Evolutionary conservation across 2,329 filamentous ascomycete genomes (phyloP).

Genomic region (Calonectria pteridis): DNA sequence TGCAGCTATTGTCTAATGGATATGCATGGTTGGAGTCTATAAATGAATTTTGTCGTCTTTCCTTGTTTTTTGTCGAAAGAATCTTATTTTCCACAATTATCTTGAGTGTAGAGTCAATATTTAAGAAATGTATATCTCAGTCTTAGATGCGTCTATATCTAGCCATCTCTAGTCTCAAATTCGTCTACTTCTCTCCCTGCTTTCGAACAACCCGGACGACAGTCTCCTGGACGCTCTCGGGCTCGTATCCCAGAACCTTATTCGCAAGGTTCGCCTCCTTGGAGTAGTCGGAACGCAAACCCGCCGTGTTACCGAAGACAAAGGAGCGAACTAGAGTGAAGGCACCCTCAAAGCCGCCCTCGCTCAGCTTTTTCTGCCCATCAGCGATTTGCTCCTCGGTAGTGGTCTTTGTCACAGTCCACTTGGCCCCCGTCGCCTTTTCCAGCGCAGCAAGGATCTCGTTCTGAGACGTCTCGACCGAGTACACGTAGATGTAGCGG

Average conservation of each 20-base stretch:
- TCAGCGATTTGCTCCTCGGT: conserved; percentile 28
- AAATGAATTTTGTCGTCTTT: no score
- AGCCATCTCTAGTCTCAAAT: background rate
- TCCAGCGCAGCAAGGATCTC: conserved; percentile 33
- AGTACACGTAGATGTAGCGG: conserved; percentile 64
- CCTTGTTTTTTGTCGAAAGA: no score
- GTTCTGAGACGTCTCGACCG: conserved; percentile 62
- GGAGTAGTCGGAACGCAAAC: conserved; percentile 29
- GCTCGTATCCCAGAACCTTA: conserved; percentile 11
- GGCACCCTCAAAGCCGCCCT: conserved; percentile 27
- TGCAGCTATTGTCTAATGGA: no score
- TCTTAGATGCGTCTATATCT: background rate
- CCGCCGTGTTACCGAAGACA: conserved; percentile 17
- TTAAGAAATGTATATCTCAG: background rate
- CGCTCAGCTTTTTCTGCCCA: conserved; percentile 13
- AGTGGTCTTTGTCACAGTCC: conserved; percentile 23
- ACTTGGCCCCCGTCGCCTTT: conserved; percentile 23
- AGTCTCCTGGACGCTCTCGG: conserved; percentile 15
- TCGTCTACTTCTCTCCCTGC: background rate
- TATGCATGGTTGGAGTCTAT: no score
- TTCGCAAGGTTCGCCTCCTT: conserved; percentile 28
- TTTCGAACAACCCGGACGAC: background rate
- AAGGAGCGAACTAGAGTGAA: conserved; percentile 31
- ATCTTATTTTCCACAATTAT: background rate
- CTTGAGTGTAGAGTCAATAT: background rate